Percentiles rank a stretch among this genome's conserved stretches.
Conservation (phyloP, 2,329 filamentous ascomycete species). For the Talaromyces rugulosus region DNA sequence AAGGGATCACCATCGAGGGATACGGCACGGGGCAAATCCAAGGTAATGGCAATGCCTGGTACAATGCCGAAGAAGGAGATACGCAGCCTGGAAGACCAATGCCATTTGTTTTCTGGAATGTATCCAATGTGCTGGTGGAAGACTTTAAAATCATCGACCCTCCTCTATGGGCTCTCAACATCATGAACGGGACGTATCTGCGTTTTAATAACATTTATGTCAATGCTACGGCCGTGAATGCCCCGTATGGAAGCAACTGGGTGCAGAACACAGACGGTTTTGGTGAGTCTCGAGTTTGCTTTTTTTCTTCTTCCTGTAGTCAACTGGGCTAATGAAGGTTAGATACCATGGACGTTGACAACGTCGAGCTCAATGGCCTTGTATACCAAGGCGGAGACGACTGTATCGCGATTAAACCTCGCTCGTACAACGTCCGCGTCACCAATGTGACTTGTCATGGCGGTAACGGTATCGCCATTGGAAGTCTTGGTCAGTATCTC, state of each 20-base stretch:
- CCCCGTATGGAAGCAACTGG: constrained; percentile 52
- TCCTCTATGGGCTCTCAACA: constrained; percentile 52
- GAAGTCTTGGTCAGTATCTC: constrained; percentile 53
- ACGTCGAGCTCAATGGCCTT: constrained; percentile 49
- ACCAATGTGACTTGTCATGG: constrained; percentile 53
- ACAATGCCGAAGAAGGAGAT: constrained; percentile 43
- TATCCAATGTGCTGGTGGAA: constrained; percentile 50
- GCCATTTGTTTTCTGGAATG: constrained; percentile 58
- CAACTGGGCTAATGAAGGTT: neutral
- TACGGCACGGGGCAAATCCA: constrained; percentile 51
- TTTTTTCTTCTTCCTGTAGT: neutral
- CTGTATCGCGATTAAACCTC: constrained; percentile 60
- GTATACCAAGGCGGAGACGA: constrained; percentile 56
- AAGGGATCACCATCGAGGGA: constrained; percentile 50
- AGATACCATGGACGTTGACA: constrained; percentile 53
- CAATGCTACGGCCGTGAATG: constrained; percentile 49
- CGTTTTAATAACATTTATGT: constrained; percentile 48
- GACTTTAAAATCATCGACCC: constrained; percentile 51
- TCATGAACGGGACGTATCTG: constrained; percentile 56
- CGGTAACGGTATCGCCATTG: constrained; percentile 51
- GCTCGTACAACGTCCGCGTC: constrained; percentile 56
- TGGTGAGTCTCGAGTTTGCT: constrained; percentile 19
- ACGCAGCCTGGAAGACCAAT: constrained; percentile 52
- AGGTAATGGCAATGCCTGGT: constrained; percentile 54
- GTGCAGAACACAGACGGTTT: constrained; percentile 58